Conservation (phyloP, 2,329 filamentous ascomycete genomes). For the Alternaria gaisen region DNA sequence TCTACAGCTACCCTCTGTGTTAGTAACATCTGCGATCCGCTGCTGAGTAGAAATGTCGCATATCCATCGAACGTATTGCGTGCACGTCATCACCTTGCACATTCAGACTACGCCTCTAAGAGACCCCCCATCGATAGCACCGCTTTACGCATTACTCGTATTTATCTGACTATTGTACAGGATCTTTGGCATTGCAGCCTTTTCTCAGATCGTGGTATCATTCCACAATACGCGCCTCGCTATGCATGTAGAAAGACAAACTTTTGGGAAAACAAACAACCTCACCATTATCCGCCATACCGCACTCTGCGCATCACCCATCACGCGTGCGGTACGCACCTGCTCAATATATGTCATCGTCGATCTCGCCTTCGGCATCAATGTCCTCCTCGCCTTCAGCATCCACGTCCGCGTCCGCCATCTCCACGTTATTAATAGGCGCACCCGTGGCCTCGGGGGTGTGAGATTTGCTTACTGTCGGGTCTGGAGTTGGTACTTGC, state of each 20-base stretch:
- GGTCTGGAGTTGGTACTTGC: neutral
- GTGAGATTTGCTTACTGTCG: conserved; percentile 1
- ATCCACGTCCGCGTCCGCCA: conserved; percentile 19
- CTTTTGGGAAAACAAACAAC: neutral
- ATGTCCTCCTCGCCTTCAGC: conserved; percentile 24
- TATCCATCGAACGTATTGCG: neutral
- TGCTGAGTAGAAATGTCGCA: neutral
- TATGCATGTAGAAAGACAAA: conserved; percentile 19
- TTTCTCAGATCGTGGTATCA: neutral
- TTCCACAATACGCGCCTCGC: conserved; percentile 17
- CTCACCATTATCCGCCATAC: neutral
- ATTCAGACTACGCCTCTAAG: neutral
- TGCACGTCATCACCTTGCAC: neutral
- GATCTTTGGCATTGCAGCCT: neutral
- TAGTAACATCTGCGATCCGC: too few species aligned
- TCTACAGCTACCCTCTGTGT: too few species aligned
- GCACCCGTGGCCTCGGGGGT: neutral
- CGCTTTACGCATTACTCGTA: neutral
- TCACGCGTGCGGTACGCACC: neutral
- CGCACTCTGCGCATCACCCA: neutral
- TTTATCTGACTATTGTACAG: neutral
- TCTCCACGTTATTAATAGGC: conserved; percentile 16
- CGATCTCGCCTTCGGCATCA: conserved; percentile 37
- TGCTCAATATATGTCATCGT: conserved; percentile 24
- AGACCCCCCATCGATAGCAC: neutral